These are phyloP conservation scores for Nemophila menziesii DNA, from an alignment of 257 asterid species.

Conservation along the genomic window DNA sequence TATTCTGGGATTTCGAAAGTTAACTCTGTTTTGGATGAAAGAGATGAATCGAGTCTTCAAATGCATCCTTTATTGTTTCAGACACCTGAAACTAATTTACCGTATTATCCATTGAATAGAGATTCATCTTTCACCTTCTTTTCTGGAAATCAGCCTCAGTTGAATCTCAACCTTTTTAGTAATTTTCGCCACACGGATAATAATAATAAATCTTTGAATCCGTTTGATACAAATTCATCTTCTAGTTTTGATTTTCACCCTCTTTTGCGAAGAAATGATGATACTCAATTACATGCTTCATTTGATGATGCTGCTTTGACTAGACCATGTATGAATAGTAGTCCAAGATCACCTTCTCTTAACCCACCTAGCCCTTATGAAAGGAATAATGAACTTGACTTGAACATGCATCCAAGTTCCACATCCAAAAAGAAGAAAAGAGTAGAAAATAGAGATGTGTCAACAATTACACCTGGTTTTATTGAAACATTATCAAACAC, in stretches of 20 bases:
- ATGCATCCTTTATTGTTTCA: conserved; percentile 95
- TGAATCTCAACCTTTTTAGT: conserved; percentile 57
- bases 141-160: conserved; percentile 59
- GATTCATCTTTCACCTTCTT: conserved; percentile 40
- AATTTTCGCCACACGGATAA: conserved; percentile 58
- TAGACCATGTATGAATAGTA: conserved; percentile 19
- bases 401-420: conserved; percentile 58
- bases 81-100: conserved; percentile 46
- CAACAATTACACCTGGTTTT: no score
- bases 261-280: conserved; percentile 58
- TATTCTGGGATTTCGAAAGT: conserved; percentile 18
- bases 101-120: conserved; percentile 31
- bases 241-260: conserved; percentile 68
- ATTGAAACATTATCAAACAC: conserved; percentile 14
- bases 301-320: conserved; percentile 5
- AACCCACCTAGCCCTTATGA: conserved; percentile 25
- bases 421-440: conserved; percentile 34
- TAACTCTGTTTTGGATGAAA: conserved; percentile 27
- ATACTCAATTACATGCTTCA: conserved; percentile 24
- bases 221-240: conserved; percentile 33
- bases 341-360: conserved; percentile 25
- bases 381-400: conserved; percentile 48
- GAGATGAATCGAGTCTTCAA: conserved; percentile 55
- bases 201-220: conserved; percentile 48
- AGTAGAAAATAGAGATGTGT: conserved; percentile 19